Evolutionary conservation across 208 protist genomes (phyloP).

Genomic region (Acanthamoeba royreba): DNA sequence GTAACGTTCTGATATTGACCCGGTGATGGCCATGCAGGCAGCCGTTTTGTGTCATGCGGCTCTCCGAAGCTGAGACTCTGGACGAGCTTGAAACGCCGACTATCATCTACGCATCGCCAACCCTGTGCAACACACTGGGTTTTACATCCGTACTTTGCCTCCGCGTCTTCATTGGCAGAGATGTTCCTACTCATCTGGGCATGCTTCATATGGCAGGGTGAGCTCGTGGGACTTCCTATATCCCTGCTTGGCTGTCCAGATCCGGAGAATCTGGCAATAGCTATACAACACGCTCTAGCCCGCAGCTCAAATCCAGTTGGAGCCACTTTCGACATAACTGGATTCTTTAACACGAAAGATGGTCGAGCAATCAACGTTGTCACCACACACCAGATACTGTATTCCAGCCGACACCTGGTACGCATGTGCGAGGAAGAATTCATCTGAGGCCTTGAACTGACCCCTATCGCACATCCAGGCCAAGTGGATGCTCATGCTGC

Average conservation of each 20-base stretch:
- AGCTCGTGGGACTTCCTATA: neutral
- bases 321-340: neutral
- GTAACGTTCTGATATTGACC: neutral
- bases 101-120: neutral
- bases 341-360: neutral
- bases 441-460: no score
- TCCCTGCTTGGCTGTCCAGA: neutral
- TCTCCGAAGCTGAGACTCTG: neutral
- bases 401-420: neutral
- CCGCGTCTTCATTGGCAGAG: neutral
- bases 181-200: neutral
- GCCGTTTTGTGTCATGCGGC: neutral
- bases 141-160: neutral
- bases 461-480: no score
- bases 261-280: neutral
- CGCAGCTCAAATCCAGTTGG: neutral
- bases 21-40: neutral
- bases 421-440: no score
- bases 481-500: neutral
- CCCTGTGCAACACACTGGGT: neutral
- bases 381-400: neutral
- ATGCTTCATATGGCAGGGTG: neutral
- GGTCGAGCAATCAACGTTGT: neutral
- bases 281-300: neutral
- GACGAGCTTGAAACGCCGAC: neutral